A percentile compares a stretch with the other conserved stretches of the same genome.
phyloP scores from a whole-genome alignment of 1,284 basidiomycete species.

The Peniophora sp. region DNA sequence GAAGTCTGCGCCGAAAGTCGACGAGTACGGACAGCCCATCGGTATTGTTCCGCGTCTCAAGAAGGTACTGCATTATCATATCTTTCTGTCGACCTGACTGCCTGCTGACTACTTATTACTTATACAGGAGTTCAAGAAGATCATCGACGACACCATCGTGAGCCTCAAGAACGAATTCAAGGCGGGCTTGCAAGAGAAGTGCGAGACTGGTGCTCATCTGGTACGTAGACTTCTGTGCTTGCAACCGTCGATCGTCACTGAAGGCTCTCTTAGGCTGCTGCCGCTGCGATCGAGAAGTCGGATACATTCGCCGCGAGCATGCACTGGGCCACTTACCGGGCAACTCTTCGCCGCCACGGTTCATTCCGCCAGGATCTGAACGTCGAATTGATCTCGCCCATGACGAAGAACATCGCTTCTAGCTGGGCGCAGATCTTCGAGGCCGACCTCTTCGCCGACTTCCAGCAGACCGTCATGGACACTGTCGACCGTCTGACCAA shows the following conservation, averaged over 20 bases:
- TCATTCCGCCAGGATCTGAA: slow-evolving; percentile 50
- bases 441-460: slow-evolving; percentile 44
- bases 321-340: slow-evolving; percentile 53
- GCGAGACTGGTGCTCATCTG: slow-evolving; percentile 38
- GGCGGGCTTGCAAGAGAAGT: slow-evolving; percentile 51
- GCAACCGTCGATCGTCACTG: neutral
- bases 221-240: slow-evolving; percentile 21
- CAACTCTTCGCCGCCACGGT: slow-evolving; percentile 48
- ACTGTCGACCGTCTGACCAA: slow-evolving; percentile 35
- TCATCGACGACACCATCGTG: slow-evolving; percentile 34
- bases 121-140: slow-evolving; percentile 42
- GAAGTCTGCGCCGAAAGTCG: slow-evolving; percentile 30
- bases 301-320: slow-evolving; percentile 45
- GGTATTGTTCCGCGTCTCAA: slow-evolving; percentile 40
- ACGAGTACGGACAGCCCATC: slow-evolving; percentile 28
- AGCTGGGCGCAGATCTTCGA: slow-evolving; percentile 56
- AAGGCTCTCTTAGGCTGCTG: slow-evolving; percentile 44
- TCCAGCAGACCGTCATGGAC: slow-evolving; percentile 30
- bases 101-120: slow-evolving; percentile 1
- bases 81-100: neutral
- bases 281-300: slow-evolving; percentile 35
- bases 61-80: slow-evolving; percentile 23
- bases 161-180: slow-evolving; percentile 41
- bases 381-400: slow-evolving; percentile 45
- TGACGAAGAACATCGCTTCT: slow-evolving; percentile 50